These are phyloP conservation scores for Piper longum DNA, from an alignment of 164 flowering plant species.

Conservation along the genomic window DNA sequence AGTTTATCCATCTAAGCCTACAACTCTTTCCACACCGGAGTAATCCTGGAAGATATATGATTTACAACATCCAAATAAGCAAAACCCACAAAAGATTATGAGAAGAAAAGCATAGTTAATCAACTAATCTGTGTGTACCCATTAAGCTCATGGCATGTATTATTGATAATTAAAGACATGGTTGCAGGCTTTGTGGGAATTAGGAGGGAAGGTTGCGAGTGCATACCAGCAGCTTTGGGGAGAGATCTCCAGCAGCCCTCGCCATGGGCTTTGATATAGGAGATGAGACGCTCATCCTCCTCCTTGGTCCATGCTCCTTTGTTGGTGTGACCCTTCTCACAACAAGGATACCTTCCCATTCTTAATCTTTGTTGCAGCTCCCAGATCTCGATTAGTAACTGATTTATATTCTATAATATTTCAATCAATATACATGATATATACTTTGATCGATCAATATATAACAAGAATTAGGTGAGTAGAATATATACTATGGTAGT, in stretches of 20 bases:
- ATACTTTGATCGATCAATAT: too few species aligned
- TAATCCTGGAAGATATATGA: constrained; percentile 7
- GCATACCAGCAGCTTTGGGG: constrained; percentile 17
- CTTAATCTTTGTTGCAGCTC: not conserved
- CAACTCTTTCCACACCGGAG: constrained; percentile 28
- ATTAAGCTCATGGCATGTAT: too few species aligned
- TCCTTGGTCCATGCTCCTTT: constrained; percentile 22
- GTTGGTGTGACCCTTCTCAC: constrained; percentile 21
- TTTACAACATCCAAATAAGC: not conserved
- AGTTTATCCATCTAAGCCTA: constrained; percentile 25
- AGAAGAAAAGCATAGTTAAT: too few species aligned
- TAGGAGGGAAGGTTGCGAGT: too few species aligned
- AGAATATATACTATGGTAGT: not conserved
- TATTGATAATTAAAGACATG: too few species aligned
- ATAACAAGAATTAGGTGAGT: not conserved
- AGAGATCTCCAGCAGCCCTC: constrained; percentile 25
- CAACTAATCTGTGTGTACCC: too few species aligned
- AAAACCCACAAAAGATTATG: too few species aligned
- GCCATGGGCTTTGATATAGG: constrained; percentile 14
- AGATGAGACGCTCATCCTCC: constrained; percentile 17
- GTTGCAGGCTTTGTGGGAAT: too few species aligned
- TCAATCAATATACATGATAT: too few species aligned
- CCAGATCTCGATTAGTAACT: not conserved
- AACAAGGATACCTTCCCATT: constrained; percentile 8
- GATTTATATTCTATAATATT: too few species aligned